These are phyloP conservation scores for Arthrobotrys pseudoclavata DNA, from an alignment of 2,329 filamentous ascomycete species.

Conservation along the genomic window DNA sequence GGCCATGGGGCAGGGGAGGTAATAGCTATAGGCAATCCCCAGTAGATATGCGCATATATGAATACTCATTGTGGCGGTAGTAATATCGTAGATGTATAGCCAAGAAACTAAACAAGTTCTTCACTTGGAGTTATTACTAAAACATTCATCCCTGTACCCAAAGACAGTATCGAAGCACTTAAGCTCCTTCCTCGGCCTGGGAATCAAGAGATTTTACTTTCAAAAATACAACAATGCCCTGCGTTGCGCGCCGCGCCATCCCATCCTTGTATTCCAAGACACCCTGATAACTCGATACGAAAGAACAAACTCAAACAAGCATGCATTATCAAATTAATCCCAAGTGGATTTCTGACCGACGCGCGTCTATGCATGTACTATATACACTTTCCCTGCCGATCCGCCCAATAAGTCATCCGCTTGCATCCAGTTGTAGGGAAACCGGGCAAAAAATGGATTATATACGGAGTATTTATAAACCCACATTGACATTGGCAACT, in stretches of 20 bases:
- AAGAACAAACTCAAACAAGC: not conserved
- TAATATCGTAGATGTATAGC: too few relatives aligned
- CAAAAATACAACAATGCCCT: not conserved
- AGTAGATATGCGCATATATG: too few relatives aligned
- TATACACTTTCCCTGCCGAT: not conserved
- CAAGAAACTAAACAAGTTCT: too few relatives aligned
- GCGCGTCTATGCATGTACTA: constrained; percentile 13
- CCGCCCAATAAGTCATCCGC: not conserved
- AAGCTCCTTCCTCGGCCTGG: too few relatives aligned
- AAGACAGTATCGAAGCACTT: too few relatives aligned
- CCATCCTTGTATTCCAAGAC: not conserved
- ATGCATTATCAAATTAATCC: constrained; percentile 1
- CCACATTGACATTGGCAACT: not conserved
- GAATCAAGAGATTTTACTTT: too few relatives aligned
- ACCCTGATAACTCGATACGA: not conserved
- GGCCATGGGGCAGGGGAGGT: too few relatives aligned
- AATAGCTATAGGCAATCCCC: too few relatives aligned
- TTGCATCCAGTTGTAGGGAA: not conserved
- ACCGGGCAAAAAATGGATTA: not conserved
- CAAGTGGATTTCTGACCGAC: not conserved
- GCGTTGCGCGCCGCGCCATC: not conserved
- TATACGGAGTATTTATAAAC: constrained; percentile 7
- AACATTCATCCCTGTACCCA: too few relatives aligned
- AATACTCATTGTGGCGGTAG: too few relatives aligned
- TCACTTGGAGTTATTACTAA: too few relatives aligned